Evolutionary conservation across 2,329 filamentous ascomycete genomes (phyloP), one percentile per base, ranked within the genome.

Genomic region (Cercospora zeina): DNA sequence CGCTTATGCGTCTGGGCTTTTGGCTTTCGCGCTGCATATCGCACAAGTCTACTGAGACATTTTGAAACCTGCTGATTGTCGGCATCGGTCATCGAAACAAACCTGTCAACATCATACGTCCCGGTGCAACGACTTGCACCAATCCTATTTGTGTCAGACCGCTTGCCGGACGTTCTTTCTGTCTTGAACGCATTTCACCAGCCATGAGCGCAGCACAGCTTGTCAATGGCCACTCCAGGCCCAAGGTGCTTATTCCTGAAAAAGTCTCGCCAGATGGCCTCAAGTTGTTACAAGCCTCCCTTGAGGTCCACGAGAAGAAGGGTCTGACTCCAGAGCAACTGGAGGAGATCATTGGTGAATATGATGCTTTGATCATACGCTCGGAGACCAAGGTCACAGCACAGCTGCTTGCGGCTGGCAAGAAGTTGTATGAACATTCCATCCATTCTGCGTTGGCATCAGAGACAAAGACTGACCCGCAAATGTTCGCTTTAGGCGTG

Each of bases 301-400:
- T 89, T 69, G 84, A 90, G 21, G 88, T 93, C 34, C 85, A 93
- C 71, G 85, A 87, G 65, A 84, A 83, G 57, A 83, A 84, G 54
- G 84, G 83, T 1, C 77, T 93, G 14, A 82, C 81, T 2, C 75
- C 87, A 0, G 80, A 86, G 1, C 84, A 91, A 66, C 81, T 93
- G 19, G 76, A 87, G 45, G 68, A 78, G n/a, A 81, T 88, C 62
- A 91, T 93, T 61, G 83, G 86, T 0, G 78, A 82, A 21, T 93
- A 93, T 74, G 85, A 92, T 53, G 90, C 88, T 19, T 81, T 93
- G 56, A 89, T 93, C 63, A 87, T 93, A 42, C 87, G 90, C 2
- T 93, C 89, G 37, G 90, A 92, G 76, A 93, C 90, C 1, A 89
- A 92, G 71, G 89, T 93, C 63, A 93, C 88, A 0, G 82, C 87